Evolutionary conservation across 169 alveolate species (phyloP).

Genomic region (Theileria equi): DNA sequence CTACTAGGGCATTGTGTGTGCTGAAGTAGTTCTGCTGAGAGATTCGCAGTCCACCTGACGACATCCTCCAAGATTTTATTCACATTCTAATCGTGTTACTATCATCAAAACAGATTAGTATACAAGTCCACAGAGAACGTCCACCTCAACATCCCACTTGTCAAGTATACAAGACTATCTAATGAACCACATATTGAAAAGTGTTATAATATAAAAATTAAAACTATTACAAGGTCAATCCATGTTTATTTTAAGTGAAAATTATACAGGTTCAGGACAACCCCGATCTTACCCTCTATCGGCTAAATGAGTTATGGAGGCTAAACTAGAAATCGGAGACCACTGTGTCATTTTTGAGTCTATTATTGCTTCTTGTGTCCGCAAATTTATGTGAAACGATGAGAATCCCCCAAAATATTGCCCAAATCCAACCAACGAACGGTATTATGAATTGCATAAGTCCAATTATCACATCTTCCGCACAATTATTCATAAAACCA

Average conservation of each 20-base stretch:
- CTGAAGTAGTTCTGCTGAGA: slow-evolving; percentile 84
- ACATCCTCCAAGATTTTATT: slow-evolving; percentile 21
- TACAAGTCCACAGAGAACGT: not conserved
- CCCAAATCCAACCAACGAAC: slow-evolving; percentile 82
- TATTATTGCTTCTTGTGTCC: not conserved
- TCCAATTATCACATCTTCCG: slow-evolving; percentile 77
- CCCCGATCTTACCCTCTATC: not conserved
- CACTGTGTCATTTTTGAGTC: too few relatives aligned
- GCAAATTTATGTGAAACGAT: slow-evolving; percentile 54
- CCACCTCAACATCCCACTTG: not conserved
- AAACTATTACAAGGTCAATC: not conserved
- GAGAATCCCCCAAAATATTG: slow-evolving; percentile 77
- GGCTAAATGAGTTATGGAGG: too few relatives aligned
- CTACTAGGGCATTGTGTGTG: slow-evolving; percentile 80
- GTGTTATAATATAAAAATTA: not conserved
- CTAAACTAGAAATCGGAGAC: too few relatives aligned
- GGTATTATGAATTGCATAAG: slow-evolving; percentile 73
- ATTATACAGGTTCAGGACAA: not conserved
- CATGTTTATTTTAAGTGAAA: not conserved
- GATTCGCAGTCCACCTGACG: slow-evolving; percentile 68
- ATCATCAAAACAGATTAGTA: not conserved
- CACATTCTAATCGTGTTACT: not conserved
- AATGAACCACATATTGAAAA: not conserved
- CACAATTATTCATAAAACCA: slow-evolving; percentile 73
- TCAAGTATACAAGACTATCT: not conserved